Conservation (phyloP, 768 basidiomycete species). For the Steccherinum ochraceum region DNA sequence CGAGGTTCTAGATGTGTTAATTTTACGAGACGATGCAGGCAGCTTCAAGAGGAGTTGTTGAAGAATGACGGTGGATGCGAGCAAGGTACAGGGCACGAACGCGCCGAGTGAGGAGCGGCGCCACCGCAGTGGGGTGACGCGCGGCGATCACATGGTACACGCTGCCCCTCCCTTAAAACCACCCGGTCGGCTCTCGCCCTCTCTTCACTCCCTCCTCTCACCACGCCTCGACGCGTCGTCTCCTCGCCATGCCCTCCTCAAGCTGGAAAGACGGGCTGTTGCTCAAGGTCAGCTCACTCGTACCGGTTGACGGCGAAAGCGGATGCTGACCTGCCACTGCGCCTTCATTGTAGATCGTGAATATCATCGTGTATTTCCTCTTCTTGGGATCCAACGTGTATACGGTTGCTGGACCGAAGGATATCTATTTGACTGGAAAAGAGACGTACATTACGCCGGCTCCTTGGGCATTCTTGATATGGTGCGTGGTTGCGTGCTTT, state of each 20-base stretch:
- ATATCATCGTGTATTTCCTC: slow-evolving; percentile 76
- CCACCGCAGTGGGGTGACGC: not conserved
- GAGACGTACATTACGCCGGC: slow-evolving; percentile 95
- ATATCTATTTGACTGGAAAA: slow-evolving; percentile 66
- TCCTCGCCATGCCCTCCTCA: slow-evolving; percentile 12
- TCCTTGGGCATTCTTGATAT: slow-evolving; percentile 87
- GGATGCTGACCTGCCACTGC: slow-evolving; percentile 3
- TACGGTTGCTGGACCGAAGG: slow-evolving; percentile 70
- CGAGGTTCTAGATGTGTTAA: no score
- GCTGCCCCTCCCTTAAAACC: not conserved
- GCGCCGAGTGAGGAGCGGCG: no score
- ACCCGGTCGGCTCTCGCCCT: no score
- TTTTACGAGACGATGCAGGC: no score
- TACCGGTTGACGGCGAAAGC: not conserved
- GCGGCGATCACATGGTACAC: not conserved
- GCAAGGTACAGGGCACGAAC: no score
- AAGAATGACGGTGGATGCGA: no score
- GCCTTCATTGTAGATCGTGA: slow-evolving; percentile 45
- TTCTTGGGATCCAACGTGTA: slow-evolving; percentile 92
- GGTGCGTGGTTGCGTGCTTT: no score
- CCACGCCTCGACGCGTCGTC: not conserved
- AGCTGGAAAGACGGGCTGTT: slow-evolving; percentile 77
- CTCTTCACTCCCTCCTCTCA: not conserved
- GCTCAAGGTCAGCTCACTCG: slow-evolving; percentile 57
- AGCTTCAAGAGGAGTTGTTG: no score